Base-by-base conservation (phyloP, 805 yeast species). In the Spathaspora passalidarum region DNA sequence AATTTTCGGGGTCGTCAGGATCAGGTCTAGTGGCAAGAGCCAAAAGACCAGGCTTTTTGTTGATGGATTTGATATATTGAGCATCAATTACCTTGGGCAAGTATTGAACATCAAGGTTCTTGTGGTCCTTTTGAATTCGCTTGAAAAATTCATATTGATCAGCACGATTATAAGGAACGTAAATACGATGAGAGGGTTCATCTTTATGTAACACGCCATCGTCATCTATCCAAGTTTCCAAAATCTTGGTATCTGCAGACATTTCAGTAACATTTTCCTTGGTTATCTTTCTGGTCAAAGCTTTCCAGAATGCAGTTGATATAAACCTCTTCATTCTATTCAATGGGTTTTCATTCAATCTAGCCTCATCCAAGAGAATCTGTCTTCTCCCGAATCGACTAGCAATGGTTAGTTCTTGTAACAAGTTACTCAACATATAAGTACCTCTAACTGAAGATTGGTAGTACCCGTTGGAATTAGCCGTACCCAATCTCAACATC, bases 341-440 rank as follows among this genome's bases (percentile, higher is more conserved):
- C 5, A 89, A 96, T 0, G 97, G 97, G 59, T 88, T 88, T 64
- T 90, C 97, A 60, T 81, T 86, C 47, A 91, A 73, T 49, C 96
- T 67, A 7, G 83, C 85, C 61, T 90, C 96, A 62, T 89, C 96
- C 49, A 90, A 65, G 42, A 87, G 73, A 73, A 89, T 81, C 57
- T 82, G 86, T 50, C 80, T 82, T 51, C 92, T 75, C 7, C 96
- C 96, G 61, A 82, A 79, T 46, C 86, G 71, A 59, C 86, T 81
- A 11, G 97, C 97, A 49, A 89, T 81, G 0, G 96, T 88, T 52
- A 90, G 72, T 64, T 90, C 97, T 67, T 90, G 97, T 46, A 90
- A 72, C 34, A 91, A 66, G 63, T 91, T 91, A 0, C 94, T 84
- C 41, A 90, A 68, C 91, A 86, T 86, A 59, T 90, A 90, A 0